Percentiles rank a stretch among this genome's conserved stretches.
These are phyloP conservation scores for Ganoderma sp. DNA, from an alignment of 1,284 basidiomycete species.

Conservation along the genomic window DNA sequence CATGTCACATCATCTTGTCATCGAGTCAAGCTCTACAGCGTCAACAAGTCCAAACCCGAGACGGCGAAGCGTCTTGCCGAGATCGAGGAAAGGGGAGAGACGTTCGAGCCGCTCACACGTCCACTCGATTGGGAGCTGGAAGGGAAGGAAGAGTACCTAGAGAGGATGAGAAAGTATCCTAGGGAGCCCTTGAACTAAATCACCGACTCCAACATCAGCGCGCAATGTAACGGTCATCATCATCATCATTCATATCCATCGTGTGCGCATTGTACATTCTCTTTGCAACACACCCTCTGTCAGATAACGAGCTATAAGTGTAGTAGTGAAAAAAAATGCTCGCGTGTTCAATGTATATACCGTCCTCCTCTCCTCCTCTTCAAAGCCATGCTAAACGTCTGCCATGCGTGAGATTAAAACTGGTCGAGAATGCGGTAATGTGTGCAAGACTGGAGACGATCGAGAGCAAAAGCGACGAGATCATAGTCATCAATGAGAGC, in stretches of 20 bases:
- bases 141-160: constrained; percentile 46
- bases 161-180: constrained; percentile 42
- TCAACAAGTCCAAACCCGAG: constrained; percentile 51
- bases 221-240: constrained; percentile 11
- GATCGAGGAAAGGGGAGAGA: constrained; percentile 47
- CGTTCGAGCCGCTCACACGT: constrained; percentile 48
- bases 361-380: neutral
- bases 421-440: constrained; percentile 20
- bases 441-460: constrained; percentile 19
- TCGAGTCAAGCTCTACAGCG: constrained; percentile 59
- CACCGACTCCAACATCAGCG: neutral
- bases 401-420: constrained; percentile 21
- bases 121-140: constrained; percentile 51
- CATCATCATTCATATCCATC: constrained; percentile 17
- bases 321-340: constrained; percentile 4
- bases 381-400: neutral
- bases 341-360: neutral
- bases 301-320: neutral
- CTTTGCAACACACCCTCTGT: neutral
- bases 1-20: constrained; percentile 63
- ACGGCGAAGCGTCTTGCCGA: constrained; percentile 50
- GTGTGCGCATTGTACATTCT: constrained; percentile 7
- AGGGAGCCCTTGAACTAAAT: constrained; percentile 40
- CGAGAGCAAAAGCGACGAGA: constrained; percentile 27
- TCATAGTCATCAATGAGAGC: constrained; percentile 21